Conservation (phyloP, 208 protist genomes). For the Acanthamoeba royreba region DNA sequence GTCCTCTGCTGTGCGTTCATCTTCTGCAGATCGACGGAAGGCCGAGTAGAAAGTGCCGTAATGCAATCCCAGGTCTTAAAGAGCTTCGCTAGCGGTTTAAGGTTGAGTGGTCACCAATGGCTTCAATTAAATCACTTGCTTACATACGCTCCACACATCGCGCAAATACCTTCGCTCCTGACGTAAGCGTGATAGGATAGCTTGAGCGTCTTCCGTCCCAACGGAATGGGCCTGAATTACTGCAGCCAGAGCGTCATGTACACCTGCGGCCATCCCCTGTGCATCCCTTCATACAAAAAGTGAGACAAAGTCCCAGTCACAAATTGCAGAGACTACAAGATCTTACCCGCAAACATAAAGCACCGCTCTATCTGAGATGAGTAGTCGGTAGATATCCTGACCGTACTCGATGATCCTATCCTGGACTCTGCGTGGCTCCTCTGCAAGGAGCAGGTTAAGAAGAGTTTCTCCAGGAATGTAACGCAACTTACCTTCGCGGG, state of each 20-base stretch:
- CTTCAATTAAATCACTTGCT: neutral
- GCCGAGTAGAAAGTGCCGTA: too few species aligned
- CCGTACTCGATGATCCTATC: neutral
- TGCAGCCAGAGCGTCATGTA: neutral
- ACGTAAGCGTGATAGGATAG: neutral
- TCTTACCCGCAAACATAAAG: conserved; percentile 40
- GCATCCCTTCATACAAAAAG: neutral
- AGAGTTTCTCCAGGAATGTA: neutral
- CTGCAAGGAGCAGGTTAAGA: too few species aligned
- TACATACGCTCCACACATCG: neutral
- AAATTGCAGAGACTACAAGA: too few species aligned
- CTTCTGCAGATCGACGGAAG: neutral
- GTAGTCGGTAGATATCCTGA: neutral
- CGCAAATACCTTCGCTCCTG: neutral
- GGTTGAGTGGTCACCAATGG: too few species aligned
- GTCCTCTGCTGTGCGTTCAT: too few species aligned
- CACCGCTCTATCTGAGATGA: neutral
- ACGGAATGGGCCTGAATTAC: neutral
- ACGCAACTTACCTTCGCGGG: neutral
- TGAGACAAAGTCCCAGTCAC: too few species aligned
- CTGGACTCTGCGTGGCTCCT: neutral
- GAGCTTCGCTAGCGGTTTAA: too few species aligned
- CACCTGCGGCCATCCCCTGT: neutral
- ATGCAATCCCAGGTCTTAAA: too few species aligned
- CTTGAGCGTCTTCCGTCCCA: neutral